Evolutionary conservation across 1,284 basidiomycete species (phyloP), one percentile per base, ranked within the genome.

Genomic region (Apiotrichum brassicae): DNA sequence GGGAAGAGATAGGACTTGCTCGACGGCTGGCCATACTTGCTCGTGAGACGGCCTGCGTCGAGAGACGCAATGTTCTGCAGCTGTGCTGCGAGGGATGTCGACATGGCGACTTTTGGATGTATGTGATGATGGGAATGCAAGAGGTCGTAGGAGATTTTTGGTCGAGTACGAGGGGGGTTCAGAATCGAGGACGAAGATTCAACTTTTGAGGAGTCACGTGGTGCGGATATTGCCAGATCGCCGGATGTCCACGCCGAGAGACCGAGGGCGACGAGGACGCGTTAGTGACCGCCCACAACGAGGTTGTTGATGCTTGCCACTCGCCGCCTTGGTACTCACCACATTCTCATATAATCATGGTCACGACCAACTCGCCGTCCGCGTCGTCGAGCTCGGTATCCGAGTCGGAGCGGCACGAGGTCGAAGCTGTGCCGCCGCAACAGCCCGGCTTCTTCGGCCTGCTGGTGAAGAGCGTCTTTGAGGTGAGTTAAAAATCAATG

Each of bases 1-100:
- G 85, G 83, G 73, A 97, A 98, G 45, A 98, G 82, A 76, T 97
- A 98, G 0, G 79, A 81, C 66, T 81, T 81, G 48, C 79, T 78
- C 50, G 81, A 78, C 7, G 72, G 72, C 30, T 62, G 61, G 30
- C 72, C 72, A 51, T 65, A 64, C 24, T 62, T 60, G 57, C 86
- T 85, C 23, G 82, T 81, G 25, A 92, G 80, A 39, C 91, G 76
- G 35, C 81, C 74, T 26, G 84, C 78, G 73, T 95, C 93, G 35
- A 91, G 76, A 19, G 90, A 94, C 14, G 83, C 81, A 59, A 83
- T 81, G 60, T 83, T 80, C 34, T 87, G 83, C 25, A 97, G 79
- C 73, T 97, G 93, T 16, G 78, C 74, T 18, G 90, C 87, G 56
- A 97, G 83, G 61, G 85, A 85, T 20, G 87, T 85, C 83, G 51